A percentile compares a stretch with the other conserved stretches of the same genome.
Conservation (phyloP, 257 asterid species). For the Solanum dulcamara region DNA sequence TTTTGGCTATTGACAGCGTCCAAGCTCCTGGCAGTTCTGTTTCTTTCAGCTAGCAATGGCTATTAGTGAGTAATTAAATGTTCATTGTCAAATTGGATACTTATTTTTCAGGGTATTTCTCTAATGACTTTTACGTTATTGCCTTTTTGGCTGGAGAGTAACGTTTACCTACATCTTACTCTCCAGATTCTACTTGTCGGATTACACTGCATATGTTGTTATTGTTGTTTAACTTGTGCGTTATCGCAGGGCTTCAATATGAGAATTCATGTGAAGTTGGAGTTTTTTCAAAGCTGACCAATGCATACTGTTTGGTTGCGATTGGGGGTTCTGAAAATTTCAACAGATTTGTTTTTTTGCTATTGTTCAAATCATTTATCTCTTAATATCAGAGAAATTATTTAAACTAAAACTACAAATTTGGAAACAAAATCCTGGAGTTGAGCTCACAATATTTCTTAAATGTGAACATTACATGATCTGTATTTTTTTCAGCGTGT, state of each 20-base stretch:
- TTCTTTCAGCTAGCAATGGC: conserved; percentile 6
- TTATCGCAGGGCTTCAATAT: conserved; percentile 49
- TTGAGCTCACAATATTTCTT: too few relatives aligned
- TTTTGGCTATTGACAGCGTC: not conserved
- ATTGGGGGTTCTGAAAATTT: conserved; percentile 92
- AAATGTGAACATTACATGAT: not conserved
- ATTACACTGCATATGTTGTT: too few relatives aligned
- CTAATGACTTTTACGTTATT: not conserved
- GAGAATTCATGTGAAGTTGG: conserved; percentile 88
- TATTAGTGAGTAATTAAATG: conserved; percentile 9
- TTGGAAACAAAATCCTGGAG: not conserved
- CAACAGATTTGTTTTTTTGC: conserved; percentile 34
- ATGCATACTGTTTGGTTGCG: conserved; percentile 84
- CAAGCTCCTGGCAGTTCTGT: not conserved
- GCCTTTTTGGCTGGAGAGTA: too few relatives aligned
- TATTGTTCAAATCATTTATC: not conserved
- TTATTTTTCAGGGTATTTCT: not conserved
- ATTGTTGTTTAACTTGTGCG: too few relatives aligned
- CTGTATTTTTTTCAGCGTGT: conserved; percentile 54
- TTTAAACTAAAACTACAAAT: not conserved
- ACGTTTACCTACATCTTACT: too few relatives aligned
- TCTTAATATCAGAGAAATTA: not conserved
- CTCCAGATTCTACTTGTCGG: too few relatives aligned
- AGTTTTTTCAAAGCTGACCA: conserved; percentile 84
- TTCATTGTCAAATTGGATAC: not conserved